These are phyloP conservation scores for Phlebiopsis gigantea DNA, from an alignment of 768 basidiomycete species.

Conservation along the genomic window DNA sequence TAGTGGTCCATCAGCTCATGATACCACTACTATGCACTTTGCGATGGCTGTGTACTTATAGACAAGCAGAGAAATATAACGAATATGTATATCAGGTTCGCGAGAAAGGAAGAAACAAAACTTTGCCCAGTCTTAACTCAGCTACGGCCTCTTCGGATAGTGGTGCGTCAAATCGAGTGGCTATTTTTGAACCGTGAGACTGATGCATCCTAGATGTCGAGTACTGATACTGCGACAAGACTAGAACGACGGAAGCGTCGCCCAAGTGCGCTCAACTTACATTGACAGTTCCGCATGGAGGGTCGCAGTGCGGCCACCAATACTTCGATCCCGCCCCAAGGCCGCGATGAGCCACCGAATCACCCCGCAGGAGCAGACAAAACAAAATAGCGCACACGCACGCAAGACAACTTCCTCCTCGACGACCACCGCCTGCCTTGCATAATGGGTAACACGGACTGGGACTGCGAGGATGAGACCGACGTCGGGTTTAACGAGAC, in stretches of 20 bases:
- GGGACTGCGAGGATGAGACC: not conserved
- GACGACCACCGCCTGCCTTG: not conserved
- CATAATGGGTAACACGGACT: not conserved
- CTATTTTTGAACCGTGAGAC: too few species aligned
- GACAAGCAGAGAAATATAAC: too few species aligned
- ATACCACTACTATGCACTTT: too few species aligned
- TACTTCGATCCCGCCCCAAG: not conserved
- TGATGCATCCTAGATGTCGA: too few species aligned
- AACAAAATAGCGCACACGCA: not conserved
- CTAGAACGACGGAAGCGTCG: not conserved
- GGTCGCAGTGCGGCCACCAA: not conserved
- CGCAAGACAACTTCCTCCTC: not conserved
- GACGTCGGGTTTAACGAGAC: slow-evolving; percentile 28
- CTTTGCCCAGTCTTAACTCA: too few species aligned
- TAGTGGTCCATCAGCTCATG: too few species aligned
- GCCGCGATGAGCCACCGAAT: not conserved
- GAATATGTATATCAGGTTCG: too few species aligned
- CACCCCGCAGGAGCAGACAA: not conserved
- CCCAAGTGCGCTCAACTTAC: not conserved
- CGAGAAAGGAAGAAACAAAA: too few species aligned
- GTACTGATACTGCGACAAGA: too few species aligned
- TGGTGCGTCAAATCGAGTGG: not conserved
- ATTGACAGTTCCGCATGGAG: not conserved
- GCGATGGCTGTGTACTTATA: too few species aligned
- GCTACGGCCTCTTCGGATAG: too few species aligned